These are phyloP conservation scores for Tillandsia leiboldiana DNA, from an alignment of 176 grass and related monocot species.

Conservation along the genomic window DNA sequence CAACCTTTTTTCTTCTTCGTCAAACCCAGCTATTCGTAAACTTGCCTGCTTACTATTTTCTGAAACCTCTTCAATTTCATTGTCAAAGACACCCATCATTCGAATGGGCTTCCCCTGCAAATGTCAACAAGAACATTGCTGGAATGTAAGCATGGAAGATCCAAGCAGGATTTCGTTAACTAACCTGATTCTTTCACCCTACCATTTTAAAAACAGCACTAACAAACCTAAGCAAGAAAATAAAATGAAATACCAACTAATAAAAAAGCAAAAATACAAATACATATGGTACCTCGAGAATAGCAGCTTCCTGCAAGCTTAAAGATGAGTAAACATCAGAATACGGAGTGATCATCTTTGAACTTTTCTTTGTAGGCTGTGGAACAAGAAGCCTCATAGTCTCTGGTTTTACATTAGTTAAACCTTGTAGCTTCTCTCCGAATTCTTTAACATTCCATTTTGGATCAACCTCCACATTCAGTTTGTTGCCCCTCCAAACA, in stretches of 20 bases:
- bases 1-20: slow-evolving; percentile 75
- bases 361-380: slow-evolving; percentile 55
- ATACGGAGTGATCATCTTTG: slow-evolving; percentile 64
- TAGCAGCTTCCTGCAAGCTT: slow-evolving; percentile 58
- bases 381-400: slow-evolving; percentile 84
- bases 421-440: slow-evolving; percentile 59
- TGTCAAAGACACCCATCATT: slow-evolving; percentile 88
- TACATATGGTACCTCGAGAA: slow-evolving; percentile 37
- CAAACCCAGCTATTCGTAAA: slow-evolving; percentile 80
- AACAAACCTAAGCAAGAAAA: no score
- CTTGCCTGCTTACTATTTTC: slow-evolving; percentile 49
- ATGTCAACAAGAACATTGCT: no score
- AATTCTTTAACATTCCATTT: slow-evolving; percentile 71
- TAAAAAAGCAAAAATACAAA: neutral
- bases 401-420: slow-evolving; percentile 81
- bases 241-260: neutral
- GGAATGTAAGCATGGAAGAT: no score
- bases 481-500: slow-evolving; percentile 68
- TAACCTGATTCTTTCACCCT: no score
- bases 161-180: no score
- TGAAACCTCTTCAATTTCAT: slow-evolving; percentile 94
- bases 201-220: no score
- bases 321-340: slow-evolving; percentile 39
- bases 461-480: slow-evolving; percentile 55
- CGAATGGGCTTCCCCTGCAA: slow-evolving; percentile 58